phyloP scores from a whole-genome alignment of 495 filamentous ascomycete genomes.

The Podospora appendiculata region DNA sequence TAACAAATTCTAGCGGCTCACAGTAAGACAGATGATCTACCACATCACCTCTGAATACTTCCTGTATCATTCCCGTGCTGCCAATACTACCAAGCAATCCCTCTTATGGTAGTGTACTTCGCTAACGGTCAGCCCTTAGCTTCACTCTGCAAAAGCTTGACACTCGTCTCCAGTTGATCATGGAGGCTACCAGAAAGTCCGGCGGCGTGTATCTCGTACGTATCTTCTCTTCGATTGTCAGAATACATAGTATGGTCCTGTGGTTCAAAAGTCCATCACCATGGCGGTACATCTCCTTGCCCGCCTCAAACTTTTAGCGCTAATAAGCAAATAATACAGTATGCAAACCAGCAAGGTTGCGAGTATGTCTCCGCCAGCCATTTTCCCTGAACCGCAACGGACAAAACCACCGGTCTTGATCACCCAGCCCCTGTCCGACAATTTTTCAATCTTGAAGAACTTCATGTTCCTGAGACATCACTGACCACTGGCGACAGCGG shows the following conservation, averaged over 20 bases:
- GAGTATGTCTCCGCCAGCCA: conserved; percentile 48
- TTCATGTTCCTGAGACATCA: background rate
- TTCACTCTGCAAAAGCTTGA: conserved; percentile 65
- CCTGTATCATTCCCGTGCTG: no score
- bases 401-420: no score
- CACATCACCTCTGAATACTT: background rate
- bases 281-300: no score
- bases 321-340: background rate
- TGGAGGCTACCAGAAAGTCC: conserved; percentile 63
- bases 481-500: conserved; percentile 13
- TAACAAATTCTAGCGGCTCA: conserved; percentile 67
- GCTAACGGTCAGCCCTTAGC: no score
- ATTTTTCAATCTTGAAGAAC: no score
- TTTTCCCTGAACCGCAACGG: background rate
- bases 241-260: no score
- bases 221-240: conserved; percentile 5
- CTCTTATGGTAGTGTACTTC: no score
- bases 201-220: conserved; percentile 72
- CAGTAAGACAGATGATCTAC: conserved; percentile 28
- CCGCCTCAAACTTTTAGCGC: no score
- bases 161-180: conserved; percentile 64
- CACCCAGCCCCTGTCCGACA: no score
- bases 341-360: conserved; percentile 61
- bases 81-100: no score
- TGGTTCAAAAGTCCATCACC: no score